Base-by-base conservation (phyloP, 257 asterid species). In the Penstemon davidsonii region DNA sequence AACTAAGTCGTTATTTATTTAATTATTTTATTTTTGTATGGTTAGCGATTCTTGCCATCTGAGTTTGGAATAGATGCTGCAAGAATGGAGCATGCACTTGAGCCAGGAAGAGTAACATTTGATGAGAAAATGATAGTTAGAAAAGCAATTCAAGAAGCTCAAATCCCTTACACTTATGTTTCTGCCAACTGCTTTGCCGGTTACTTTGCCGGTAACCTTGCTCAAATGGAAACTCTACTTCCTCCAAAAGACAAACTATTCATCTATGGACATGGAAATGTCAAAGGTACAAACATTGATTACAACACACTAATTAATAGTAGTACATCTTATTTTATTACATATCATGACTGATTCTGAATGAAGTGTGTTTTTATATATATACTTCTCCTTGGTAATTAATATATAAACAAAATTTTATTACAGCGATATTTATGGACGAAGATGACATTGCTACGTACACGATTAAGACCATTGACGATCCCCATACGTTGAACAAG, bases 1-100 rank as follows among this genome's bases (percentile, higher is more conserved):
- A 15, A 15, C 18, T 15, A 15, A 15, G 18, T 15, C 18, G 18
- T 15, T 15, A 54, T 5, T 0, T 8, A 25, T 44, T 0, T 44
- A 42, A 25, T 8, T 33, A 57, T 8, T 57, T 46, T 12, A 7
- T 50, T 8, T 60, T 37, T 36, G 41, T 9, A 38, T 10, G 37
- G 5, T 25, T 49, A 92, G 98, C 86, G 96, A 4, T 92, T 92
- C 71, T 70, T 87, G 77, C 98, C 98, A 0, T 88, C 98, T 9
- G 96, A 90, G 76, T 92, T 87, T 50, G 96, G 97, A 0, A 70
- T 78, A 72, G 97, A 92, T 68, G 87, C 93, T 0, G 86, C 96
- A 0, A 69, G 69, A 73, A 90, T 92, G 97, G 85, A 53, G 38
- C 8, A 90, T 9, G 95, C 98, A 0, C 74, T 89, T 3, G 90